phyloP scores from a whole-genome alignment of 1,284 basidiomycete species.

The Leccinum solheimii region DNA sequence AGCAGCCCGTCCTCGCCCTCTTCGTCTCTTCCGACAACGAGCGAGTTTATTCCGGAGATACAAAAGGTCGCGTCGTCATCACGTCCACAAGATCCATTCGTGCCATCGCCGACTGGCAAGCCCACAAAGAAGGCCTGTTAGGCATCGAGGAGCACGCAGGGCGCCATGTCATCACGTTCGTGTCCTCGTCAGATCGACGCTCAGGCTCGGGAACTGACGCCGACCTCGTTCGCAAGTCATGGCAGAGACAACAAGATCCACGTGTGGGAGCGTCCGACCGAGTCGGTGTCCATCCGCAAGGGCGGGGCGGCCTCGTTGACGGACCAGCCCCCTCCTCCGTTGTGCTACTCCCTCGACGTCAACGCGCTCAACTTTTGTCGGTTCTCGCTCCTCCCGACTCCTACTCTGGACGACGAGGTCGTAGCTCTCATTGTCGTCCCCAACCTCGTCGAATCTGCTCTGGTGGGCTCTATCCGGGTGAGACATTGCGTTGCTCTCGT shows the following conservation, averaged over 20 bases:
- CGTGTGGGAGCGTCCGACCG: slow-evolving; percentile 57
- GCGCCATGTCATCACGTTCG: slow-evolving; percentile 68
- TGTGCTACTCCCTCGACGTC: slow-evolving; percentile 73
- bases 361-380: slow-evolving; percentile 91
- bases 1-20: slow-evolving; percentile 56
- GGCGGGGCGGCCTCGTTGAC: slow-evolving; percentile 58
- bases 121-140: slow-evolving; percentile 75
- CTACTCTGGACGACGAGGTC: slow-evolving; percentile 8
- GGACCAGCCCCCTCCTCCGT: slow-evolving; percentile 48
- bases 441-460: slow-evolving; percentile 83
- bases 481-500: background rate
- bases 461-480: slow-evolving; percentile 47
- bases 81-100: slow-evolving; percentile 70
- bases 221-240: slow-evolving; percentile 47
- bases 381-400: slow-evolving; percentile 56
- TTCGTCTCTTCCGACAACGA: slow-evolving; percentile 68
- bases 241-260: slow-evolving; percentile 83
- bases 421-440: slow-evolving; percentile 73
- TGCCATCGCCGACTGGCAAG: slow-evolving; percentile 70
- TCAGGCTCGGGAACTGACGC: background rate
- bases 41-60: slow-evolving; percentile 80
- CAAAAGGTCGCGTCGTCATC: slow-evolving; percentile 67
- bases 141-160: slow-evolving; percentile 72
- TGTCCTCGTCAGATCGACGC: background rate
- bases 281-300: slow-evolving; percentile 48